These are phyloP conservation scores for Aspergillus unguis DNA, from an alignment of 2,329 filamentous ascomycete genomes.

Conservation along the genomic window DNA sequence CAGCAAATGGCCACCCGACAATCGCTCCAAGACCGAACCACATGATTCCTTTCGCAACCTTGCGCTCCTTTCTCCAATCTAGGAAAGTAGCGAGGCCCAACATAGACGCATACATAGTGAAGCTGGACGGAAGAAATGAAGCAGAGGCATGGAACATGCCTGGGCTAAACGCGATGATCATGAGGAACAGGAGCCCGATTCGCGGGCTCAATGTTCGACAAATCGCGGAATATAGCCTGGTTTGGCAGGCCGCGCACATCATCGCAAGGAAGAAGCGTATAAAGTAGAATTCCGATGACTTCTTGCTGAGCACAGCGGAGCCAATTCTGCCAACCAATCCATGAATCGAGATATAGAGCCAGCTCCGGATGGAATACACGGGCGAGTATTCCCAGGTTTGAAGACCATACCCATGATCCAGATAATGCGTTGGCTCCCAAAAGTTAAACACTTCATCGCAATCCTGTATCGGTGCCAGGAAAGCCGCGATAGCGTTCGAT, in stretches of 20 bases:
- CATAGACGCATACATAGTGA: conserved; percentile 92
- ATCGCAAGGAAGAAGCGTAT: conserved; percentile 73
- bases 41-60: conserved; percentile 77
- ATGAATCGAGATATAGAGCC: conserved; percentile 83
- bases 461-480: conserved; percentile 89
- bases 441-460: conserved; percentile 99
- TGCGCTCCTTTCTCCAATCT: conserved; percentile 77
- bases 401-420: conserved; percentile 85
- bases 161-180: conserved; percentile 73
- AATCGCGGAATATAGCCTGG: conserved; percentile 73
- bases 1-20: conserved; percentile 91
- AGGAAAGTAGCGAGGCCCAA: conserved; percentile 85
- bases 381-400: conserved; percentile 99
- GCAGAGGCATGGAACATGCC: conserved; percentile 92
- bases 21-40: conserved; percentile 86
- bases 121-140: conserved; percentile 86
- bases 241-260: conserved; percentile 76
- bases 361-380: conserved; percentile 89
- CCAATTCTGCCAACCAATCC: conserved; percentile 67
- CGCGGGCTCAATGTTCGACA: conserved; percentile 73
- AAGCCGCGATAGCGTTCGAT: conserved; percentile 70
- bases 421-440: conserved; percentile 95
- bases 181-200: conserved; percentile 79
- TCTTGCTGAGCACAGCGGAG: conserved; percentile 51
- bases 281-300: conserved; percentile 74